Evolutionary conservation across 345 rosid genomes (phyloP).

Genomic region (Murraya koenigii): DNA sequence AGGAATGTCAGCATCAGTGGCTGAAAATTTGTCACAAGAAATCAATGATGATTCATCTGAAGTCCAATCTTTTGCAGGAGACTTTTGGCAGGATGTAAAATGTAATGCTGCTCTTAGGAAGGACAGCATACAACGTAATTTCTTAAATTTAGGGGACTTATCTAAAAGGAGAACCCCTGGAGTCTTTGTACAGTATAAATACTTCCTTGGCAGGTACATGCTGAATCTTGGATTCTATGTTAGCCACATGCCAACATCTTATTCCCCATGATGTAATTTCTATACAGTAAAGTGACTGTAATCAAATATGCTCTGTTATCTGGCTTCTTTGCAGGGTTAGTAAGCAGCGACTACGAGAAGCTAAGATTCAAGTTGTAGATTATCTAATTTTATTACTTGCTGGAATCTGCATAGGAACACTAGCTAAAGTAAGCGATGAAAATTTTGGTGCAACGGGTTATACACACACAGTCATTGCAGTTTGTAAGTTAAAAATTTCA

Average conservation of each 20-base stretch:
- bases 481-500: conserved; percentile 62
- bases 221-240: neutral
- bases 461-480: conserved; percentile 90
- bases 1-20: conserved; percentile 42
- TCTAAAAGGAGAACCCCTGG: conserved; percentile 71
- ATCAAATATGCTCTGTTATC: neutral
- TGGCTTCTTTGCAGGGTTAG: conserved; percentile 53
- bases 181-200: conserved; percentile 65
- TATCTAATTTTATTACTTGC: conserved; percentile 82
- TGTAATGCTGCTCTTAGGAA: conserved; percentile 58
- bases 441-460: conserved; percentile 90
- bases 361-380: conserved; percentile 89
- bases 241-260: neutral
- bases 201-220: conserved; percentile 86
- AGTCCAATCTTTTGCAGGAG: conserved; percentile 66
- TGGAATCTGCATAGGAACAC: conserved; percentile 96
- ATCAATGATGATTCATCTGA: conserved; percentile 36
- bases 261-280: neutral
- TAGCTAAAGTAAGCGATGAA: conserved; percentile 98
- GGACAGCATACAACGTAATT: conserved; percentile 53
- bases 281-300: neutral
- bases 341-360: conserved; percentile 92
- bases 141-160: conserved; percentile 54
- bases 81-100: conserved; percentile 79
- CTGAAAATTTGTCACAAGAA: conserved; percentile 57